Evolutionary conservation across 768 basidiomycete genomes (phyloP).

Genomic region (Lepiota subincarnata): DNA sequence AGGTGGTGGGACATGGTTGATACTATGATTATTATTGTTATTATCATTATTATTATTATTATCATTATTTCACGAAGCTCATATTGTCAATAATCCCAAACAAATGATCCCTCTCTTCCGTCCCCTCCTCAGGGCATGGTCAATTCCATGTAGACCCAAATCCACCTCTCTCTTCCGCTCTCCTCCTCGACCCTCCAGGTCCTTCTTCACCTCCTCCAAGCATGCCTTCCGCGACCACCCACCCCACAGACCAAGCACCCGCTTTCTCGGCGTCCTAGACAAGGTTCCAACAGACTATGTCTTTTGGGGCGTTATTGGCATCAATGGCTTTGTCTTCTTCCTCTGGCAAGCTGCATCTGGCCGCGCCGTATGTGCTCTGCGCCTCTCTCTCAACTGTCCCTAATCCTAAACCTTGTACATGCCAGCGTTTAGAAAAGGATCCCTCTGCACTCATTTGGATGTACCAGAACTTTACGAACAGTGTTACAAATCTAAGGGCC

Average conservation of each 20-base stretch:
- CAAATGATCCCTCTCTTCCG: constrained; percentile 12
- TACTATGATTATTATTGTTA: not conserved
- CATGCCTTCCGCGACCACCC: constrained; percentile 18
- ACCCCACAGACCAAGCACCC: constrained; percentile 5
- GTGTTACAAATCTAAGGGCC: constrained; percentile 52
- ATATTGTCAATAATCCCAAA: constrained; percentile 11
- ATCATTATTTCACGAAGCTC: too few relatives aligned
- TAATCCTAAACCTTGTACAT: constrained; percentile 5
- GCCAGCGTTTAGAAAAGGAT: constrained; percentile 37
- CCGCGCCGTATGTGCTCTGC: constrained; percentile 23
- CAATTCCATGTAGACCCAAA: not conserved
- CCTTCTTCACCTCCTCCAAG: constrained; percentile 20
- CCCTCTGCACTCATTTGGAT: constrained; percentile 41
- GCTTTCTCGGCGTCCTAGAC: constrained; percentile 40
- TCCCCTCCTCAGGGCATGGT: constrained; percentile 4
- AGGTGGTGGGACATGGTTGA: constrained; percentile 78
- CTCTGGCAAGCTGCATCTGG: constrained; percentile 46
- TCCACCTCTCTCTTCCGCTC: not conserved
- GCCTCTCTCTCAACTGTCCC: not conserved
- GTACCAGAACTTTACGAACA: constrained; percentile 58
- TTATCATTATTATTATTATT: not conserved
- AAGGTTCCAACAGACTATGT: constrained; percentile 48
- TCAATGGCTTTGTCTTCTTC: constrained; percentile 59
- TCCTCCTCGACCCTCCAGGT: not conserved
- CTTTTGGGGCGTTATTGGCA: constrained; percentile 59